Percentiles rank a stretch among this genome's conserved stretches.
These are phyloP conservation scores for Claviceps pusilla DNA, from an alignment of 2,329 filamentous ascomycete species.

Conservation along the genomic window DNA sequence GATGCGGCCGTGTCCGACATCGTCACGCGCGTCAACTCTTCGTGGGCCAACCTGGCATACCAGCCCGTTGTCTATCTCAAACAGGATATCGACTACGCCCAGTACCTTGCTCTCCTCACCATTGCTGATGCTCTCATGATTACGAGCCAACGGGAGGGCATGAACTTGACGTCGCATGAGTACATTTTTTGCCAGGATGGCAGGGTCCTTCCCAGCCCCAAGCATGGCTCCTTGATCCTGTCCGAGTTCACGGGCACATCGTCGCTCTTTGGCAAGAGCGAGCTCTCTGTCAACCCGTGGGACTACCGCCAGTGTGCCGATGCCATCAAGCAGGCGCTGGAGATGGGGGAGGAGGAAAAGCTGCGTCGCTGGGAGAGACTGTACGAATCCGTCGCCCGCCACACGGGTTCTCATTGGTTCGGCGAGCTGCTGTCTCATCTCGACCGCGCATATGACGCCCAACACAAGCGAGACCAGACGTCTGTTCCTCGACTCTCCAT, in stretches of 20 bases:
- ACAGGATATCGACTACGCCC: constrained; percentile 83
- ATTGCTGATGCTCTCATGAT: constrained; percentile 89
- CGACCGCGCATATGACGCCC: constrained; percentile 64
- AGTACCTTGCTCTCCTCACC: constrained; percentile 82
- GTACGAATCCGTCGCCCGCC: constrained; percentile 56
- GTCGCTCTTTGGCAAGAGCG: constrained; percentile 65
- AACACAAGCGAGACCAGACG: constrained; percentile 69
- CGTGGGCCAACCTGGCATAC: constrained; percentile 78
- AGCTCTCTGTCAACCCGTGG: constrained; percentile 87
- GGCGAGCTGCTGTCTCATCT: constrained; percentile 58
- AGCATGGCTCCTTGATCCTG: constrained; percentile 76
- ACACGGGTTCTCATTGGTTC: constrained; percentile 80
- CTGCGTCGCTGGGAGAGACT: constrained; percentile 58
- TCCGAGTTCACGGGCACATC: constrained; percentile 92
- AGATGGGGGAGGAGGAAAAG: constrained; percentile 66
- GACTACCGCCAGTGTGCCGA: constrained; percentile 80
- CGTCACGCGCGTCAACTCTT: constrained; percentile 83
- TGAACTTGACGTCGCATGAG: constrained; percentile 93
- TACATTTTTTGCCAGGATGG: constrained; percentile 90
- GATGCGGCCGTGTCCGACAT: constrained; percentile 85
- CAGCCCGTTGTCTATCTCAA: constrained; percentile 88
- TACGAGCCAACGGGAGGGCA: constrained; percentile 86
- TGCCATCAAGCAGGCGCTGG: constrained; percentile 68
- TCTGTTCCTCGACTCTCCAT: constrained; percentile 75
- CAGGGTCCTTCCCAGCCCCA: constrained; percentile 50